Evolutionary conservation across 441 rosid genomes (phyloP), one percentile per base, ranked within the genome.

Genomic region (Erodium moschatum): DNA sequence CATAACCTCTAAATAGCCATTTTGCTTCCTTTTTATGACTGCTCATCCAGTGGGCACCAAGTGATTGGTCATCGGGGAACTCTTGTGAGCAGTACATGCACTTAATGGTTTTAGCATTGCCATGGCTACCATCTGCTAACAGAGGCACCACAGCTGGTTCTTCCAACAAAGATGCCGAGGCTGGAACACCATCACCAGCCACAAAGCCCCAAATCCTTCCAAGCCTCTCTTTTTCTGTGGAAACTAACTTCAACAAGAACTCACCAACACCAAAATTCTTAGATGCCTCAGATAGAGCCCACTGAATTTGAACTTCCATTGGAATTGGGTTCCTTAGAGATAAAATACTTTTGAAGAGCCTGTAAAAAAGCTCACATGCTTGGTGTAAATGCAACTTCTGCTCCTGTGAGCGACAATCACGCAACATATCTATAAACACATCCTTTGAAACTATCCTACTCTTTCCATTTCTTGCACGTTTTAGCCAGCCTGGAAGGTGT

Each of bases 401-500:
- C 81, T 83, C 76, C 33, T 80, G 80, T 2, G 89, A 87, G 71
- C 77, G 69, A 70, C 97, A 95, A 12, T 80, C 81, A 58, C 78
- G 82, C 74, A 92, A 72, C 69, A 95, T 88, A 73, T 86, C 92
- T 73, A 84, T 24, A 82, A 95, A 95, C 9, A 95, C 93, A 74
- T 95, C 99, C 75, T 89, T 95, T 0, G 98, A 87, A 76, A 95
- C 81, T 65, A 95, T 92, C 79, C 96, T 89, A 74, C 96, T 95
- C 87, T 88, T 92, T 38, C 99, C 98, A 69, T 92, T 89, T 80
- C 99, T 87, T 38, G 99, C 98, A 74, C 97, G 92, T 85, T 90
- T 95, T 63, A 95, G 96, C 98, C 99, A 95, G 83, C 92, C 90
- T 19, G 99, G 99, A 74, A 92, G 88, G 81, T 95, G 99, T 60